Evolutionary conservation across 2,329 filamentous ascomycete species (phyloP), one percentile per base, ranked within the genome.

Genomic region (Aspergillus oerlinghausenensis): DNA sequence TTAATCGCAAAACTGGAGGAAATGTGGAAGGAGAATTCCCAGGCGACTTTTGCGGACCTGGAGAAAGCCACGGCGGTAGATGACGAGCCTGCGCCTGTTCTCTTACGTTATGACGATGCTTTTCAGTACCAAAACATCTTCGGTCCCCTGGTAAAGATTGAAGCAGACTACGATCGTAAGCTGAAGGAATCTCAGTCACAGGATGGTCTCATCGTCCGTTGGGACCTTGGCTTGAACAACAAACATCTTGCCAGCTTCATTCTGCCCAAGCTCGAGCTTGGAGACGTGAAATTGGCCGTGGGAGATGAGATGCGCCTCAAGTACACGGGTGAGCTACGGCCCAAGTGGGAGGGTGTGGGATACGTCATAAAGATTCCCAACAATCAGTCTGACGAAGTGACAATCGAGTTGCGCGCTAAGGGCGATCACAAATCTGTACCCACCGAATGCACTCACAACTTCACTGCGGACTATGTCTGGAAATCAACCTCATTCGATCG

Each of bases 291-390:
- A 76, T 83, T 99, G 65, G 94, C 94, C 2, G 94, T 99, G 21
- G 94, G 94, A 60, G 94, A 99, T 70, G 94, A 99, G 74, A 99
- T 99, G 94, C 89, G 94, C 47, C 81, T 99, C 61, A 91, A 94
- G 65, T 99, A 99, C 77, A 95, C 91, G 64, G 94, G 95, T 64
- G 94, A 97, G 74, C 81, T 99, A 51, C 89, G 92, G 45, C 84
- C 89, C 14, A 86, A 90, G 57, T 99, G 94, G 94, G 94, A 99
- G 73, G 94, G 94, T 40, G 94, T 99, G 35, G 94, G 94, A 62
- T 99, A 99, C 74, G 94, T 99, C 59, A 92, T 97, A 79, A 99
- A 99, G 79, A 97, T 99, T 58, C 95, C 94, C 23, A 97, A 99
- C 81, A 97, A 97, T 75, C 92, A 96, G 78, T 97, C 92, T 14